These are phyloP conservation scores for Cladosporium sp. DNA, from an alignment of 2,329 filamentous ascomycete genomes.

Conservation along the genomic window DNA sequence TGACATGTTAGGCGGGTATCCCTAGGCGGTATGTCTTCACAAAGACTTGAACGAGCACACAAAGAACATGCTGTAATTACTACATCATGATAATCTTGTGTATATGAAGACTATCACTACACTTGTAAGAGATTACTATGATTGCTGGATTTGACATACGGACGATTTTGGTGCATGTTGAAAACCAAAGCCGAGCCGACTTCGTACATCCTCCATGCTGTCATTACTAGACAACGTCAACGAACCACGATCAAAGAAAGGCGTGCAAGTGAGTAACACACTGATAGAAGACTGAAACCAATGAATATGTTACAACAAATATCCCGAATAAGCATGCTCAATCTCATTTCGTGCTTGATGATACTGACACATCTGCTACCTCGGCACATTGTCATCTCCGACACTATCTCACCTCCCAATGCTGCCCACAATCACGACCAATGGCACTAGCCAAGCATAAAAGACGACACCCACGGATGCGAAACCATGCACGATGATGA, in stretches of 20 bases:
- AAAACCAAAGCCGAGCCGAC: neutral
- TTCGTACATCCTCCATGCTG: neutral
- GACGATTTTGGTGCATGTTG: neutral
- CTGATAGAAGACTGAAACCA: neutral
- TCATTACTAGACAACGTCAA: neutral
- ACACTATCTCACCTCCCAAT: neutral
- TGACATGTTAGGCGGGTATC: neutral
- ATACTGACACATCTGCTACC: neutral
- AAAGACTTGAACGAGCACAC: neutral
- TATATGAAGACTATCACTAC: neutral
- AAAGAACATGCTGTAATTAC: neutral
- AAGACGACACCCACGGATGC: neutral
- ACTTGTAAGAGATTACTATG: neutral
- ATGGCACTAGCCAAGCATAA: neutral
- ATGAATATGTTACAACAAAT: neutral
- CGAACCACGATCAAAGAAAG: neutral
- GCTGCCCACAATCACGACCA: neutral
- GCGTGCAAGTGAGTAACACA: neutral
- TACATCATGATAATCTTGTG: neutral
- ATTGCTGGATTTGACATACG: neutral
- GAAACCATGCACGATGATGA: neutral
- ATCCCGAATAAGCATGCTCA: neutral
- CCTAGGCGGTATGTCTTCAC: neutral
- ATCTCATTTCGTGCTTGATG: neutral
- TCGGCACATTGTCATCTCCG: neutral